Evolutionary conservation across 2,329 filamentous ascomycete species (phyloP).

Genomic region (Cladophialophora immunda): DNA sequence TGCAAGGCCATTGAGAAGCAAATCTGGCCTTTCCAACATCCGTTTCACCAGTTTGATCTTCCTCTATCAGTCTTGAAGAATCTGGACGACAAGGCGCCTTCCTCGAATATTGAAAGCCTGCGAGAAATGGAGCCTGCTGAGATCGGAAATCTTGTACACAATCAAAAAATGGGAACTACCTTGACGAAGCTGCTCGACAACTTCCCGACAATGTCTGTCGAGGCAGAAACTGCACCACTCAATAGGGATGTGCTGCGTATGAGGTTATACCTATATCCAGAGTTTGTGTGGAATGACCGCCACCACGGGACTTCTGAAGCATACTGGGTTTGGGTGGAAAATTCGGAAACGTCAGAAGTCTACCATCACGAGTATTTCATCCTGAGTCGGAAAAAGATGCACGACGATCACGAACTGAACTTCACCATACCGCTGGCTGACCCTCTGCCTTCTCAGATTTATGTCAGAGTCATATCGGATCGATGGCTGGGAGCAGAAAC

Average conservation of each 20-base stretch:
- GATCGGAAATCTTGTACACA: conserved; percentile 90
- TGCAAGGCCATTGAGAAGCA: conserved; percentile 98
- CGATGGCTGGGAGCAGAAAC: conserved; percentile 97
- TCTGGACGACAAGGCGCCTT: conserved; percentile 78
- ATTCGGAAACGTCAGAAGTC: conserved; percentile 96
- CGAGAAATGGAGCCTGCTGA: conserved; percentile 93
- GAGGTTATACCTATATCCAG: conserved; percentile 82
- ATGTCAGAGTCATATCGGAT: conserved; percentile 92
- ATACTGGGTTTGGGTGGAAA: conserved; percentile 99
- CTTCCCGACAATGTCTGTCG: conserved; percentile 89
- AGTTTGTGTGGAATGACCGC: conserved; percentile 94
- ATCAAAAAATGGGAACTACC: conserved; percentile 83
- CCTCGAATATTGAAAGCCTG: conserved; percentile 79
- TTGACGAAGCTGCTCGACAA: conserved; percentile 84
- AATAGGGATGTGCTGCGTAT: conserved; percentile 96
- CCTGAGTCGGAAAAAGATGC: conserved; percentile 83
- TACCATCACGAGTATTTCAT: conserved; percentile 99
- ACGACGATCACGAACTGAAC: conserved; percentile 96
- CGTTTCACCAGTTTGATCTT: conserved; percentile 92
- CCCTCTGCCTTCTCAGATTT: conserved; percentile 93
- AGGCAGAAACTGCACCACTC: conserved; percentile 92
- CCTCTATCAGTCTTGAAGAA: conserved; percentile 83
- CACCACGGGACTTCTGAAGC: conserved; percentile 94
- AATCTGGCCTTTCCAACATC: conserved; percentile 94
- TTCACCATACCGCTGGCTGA: conserved; percentile 97